Percentiles rank a stretch among this genome's conserved stretches.
Evolutionary conservation across 805 yeast genomes (phyloP).

Genomic region (Maudiozyma serrabonitensis): DNA sequence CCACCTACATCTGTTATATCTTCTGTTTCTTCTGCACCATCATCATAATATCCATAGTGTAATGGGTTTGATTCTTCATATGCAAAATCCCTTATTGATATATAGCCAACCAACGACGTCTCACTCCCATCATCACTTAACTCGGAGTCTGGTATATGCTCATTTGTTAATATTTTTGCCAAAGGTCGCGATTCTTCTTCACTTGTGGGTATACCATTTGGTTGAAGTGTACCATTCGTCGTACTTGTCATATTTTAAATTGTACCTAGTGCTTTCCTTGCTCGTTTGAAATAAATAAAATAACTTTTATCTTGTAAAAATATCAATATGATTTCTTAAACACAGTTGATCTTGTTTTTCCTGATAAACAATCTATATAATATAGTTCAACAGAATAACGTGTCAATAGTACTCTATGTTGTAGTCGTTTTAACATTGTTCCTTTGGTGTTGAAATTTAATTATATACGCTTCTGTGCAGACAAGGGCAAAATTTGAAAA

Average conservation of each 20-base stretch:
- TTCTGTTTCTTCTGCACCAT: constrained; percentile 11
- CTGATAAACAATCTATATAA: no score
- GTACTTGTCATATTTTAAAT: no score
- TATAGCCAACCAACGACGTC: constrained; percentile 19
- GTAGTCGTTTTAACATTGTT: no score
- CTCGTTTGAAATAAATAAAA: no score
- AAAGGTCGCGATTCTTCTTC: no score
- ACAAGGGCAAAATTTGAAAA: neutral
- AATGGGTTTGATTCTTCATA: constrained; percentile 61
- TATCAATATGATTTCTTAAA: no score
- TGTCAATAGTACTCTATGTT: no score
- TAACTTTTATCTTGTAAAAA: no score
- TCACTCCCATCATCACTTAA: constrained; percentile 2
- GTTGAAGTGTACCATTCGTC: neutral
- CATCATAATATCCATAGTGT: constrained; percentile 48
- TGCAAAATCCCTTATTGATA: constrained; percentile 73
- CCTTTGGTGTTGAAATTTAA: no score
- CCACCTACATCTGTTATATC: neutral
- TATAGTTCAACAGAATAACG: no score
- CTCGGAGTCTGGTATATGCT: neutral
- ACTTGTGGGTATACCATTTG: neutral
- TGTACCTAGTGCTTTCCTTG: no score
- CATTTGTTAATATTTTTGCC: neutral
- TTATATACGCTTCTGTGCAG: neutral
- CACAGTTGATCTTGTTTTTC: no score